Percentiles rank a stretch among this genome's conserved stretches.
Conservation (phyloP, 352 stramenopile species). For the Globisporangium orthogonon region DNA sequence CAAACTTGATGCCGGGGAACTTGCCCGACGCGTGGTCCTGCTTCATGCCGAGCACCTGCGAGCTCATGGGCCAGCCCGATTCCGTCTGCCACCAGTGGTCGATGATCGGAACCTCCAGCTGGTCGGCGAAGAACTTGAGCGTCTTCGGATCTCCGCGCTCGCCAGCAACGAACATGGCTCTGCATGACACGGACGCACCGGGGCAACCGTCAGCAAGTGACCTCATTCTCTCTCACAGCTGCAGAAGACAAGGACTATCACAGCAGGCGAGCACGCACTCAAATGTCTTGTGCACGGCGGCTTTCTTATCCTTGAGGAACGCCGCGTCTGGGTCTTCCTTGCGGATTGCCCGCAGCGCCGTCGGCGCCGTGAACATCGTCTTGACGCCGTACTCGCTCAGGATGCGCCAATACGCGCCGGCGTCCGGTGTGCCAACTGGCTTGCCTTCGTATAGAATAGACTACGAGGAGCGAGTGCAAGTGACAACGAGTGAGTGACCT, state of each 20-base stretch:
- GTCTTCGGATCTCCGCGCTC: constrained; percentile 87
- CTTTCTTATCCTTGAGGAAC: constrained; percentile 39
- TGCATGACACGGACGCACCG: constrained; percentile 4
- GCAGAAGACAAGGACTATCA: neutral
- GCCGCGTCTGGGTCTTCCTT: constrained; percentile 72
- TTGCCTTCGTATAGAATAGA: constrained; percentile 90
- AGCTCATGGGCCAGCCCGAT: constrained; percentile 76
- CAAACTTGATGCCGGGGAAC: constrained; percentile 50
- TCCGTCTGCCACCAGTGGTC: constrained; percentile 94
- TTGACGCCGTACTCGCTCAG: constrained; percentile 83
- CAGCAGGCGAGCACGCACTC: constrained; percentile 32
- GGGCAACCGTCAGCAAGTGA: neutral
- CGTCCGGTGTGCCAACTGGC: constrained; percentile 81
- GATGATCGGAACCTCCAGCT: constrained; percentile 54
- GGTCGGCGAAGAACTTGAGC: constrained; percentile 67
- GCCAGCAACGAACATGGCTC: constrained; percentile 82
- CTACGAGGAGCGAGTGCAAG: constrained; percentile 8
- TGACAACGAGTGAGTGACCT: neutral
- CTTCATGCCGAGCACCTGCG: constrained; percentile 65
- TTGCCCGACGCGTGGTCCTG: constrained; percentile 32
- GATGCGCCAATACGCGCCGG: constrained; percentile 83
- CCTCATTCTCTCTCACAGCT: neutral
- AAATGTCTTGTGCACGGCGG: constrained; percentile 38
- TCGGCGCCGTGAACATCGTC: constrained; percentile 90
- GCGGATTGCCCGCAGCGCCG: constrained; percentile 84